Conservation (phyloP, 768 basidiomycete genomes). For the Tricholoma sp. region DNA sequence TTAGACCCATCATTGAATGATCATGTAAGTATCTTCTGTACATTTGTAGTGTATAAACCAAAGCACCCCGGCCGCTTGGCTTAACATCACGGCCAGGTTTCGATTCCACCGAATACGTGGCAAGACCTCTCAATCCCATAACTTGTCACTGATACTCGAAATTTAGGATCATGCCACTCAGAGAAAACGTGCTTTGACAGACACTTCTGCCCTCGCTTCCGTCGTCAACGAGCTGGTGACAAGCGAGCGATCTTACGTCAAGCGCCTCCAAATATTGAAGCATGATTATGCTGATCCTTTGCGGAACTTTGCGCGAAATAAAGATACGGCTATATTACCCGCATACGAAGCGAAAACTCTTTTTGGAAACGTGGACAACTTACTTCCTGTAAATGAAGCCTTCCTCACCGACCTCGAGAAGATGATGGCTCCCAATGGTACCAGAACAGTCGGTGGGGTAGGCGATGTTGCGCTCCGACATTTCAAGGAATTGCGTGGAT, state of each 20-base stretch:
- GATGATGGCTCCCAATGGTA: slow-evolving; percentile 61
- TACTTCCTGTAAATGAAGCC: slow-evolving; percentile 84
- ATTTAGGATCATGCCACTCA: slow-evolving; percentile 35
- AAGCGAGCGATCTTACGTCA: slow-evolving; percentile 88
- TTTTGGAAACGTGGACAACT: slow-evolving; percentile 90
- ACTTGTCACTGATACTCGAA: slow-evolving; percentile 1
- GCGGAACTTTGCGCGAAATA: slow-evolving; percentile 76
- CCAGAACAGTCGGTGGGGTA: slow-evolving; percentile 53
- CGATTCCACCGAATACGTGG: neutral
- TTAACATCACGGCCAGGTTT: neutral
- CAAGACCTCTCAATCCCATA: neutral
- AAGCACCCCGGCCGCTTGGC: neutral
- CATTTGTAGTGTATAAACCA: neutral
- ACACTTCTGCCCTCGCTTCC: slow-evolving; percentile 61
- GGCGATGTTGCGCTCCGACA: slow-evolving; percentile 86
- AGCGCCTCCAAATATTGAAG: slow-evolving; percentile 77
- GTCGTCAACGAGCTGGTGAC: slow-evolving; percentile 82
- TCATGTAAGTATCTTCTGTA: slow-evolving; percentile 35
- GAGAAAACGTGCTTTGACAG: slow-evolving; percentile 57
- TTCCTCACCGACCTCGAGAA: slow-evolving; percentile 81
- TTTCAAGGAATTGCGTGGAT: slow-evolving; percentile 78
- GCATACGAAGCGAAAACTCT: slow-evolving; percentile 89
- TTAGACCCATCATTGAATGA: slow-evolving; percentile 33
- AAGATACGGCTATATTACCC: slow-evolving; percentile 83
- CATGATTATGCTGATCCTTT: slow-evolving; percentile 88